Conservation (phyloP, 1,139 yeast genomes). For the Nadsonia starkeyi-henricii region DNA sequence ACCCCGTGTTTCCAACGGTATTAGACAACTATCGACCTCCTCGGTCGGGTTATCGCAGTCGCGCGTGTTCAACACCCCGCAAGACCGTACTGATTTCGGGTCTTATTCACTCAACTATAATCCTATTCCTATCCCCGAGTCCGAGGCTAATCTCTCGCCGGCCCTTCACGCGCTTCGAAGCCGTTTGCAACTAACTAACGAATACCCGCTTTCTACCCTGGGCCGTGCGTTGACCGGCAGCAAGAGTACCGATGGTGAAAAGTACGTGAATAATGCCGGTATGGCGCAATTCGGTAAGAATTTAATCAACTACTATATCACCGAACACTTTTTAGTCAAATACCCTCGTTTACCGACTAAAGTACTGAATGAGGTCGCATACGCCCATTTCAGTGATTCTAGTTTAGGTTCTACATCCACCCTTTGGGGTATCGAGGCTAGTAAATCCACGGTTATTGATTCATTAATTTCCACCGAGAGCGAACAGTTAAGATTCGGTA, state of each 20-base stretch:
- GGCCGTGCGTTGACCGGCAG: conserved; percentile 57
- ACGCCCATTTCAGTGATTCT: conserved; percentile 53
- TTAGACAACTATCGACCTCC: too few species aligned
- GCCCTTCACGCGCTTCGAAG: conserved; percentile 67
- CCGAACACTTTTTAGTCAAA: conserved; percentile 55
- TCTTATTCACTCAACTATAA: not conserved
- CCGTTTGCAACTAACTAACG: conserved; percentile 36
- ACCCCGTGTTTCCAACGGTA: too few species aligned
- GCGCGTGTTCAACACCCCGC: not conserved
- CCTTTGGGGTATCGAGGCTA: conserved; percentile 81
- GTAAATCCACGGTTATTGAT: conserved; percentile 47
- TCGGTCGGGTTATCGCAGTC: not conserved
- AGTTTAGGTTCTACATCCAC: conserved; percentile 52
- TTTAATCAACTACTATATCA: conserved; percentile 58
- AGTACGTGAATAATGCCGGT: conserved; percentile 63
- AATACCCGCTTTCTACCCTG: conserved; percentile 49
- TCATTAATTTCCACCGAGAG: conserved; percentile 60
- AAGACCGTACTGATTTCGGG: not conserved
- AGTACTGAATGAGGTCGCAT: conserved; percentile 59
- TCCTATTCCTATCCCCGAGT: conserved; percentile 25
- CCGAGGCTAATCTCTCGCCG: conserved; percentile 44
- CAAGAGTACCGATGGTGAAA: conserved; percentile 13
- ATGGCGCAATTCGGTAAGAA: conserved; percentile 69
- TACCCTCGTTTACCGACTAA: conserved; percentile 85
- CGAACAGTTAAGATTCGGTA: conserved; percentile 29